A percentile compares a stretch with the other conserved stretches of the same genome.
Evolutionary conservation across 2,329 filamentous ascomycete species (phyloP).

Genomic region (Fusarium praegraminearum): DNA sequence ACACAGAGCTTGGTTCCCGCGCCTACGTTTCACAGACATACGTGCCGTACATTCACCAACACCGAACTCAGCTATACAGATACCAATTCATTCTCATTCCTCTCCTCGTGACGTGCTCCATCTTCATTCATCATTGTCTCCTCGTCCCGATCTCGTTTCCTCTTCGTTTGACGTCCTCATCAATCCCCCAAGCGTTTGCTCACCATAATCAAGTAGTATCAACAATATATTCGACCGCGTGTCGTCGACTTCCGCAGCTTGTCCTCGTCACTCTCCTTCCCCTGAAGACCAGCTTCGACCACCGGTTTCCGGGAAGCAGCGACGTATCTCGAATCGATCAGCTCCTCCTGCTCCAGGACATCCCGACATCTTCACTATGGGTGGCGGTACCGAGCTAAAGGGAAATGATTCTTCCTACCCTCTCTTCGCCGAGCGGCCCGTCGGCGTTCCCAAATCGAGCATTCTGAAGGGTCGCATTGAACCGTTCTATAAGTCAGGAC

Average conservation of each 20-base stretch:
- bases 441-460: constrained; percentile 83
- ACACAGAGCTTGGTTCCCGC: constrained; percentile 33
- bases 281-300: constrained; percentile 35
- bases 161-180: constrained; percentile 22
- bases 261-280: constrained; percentile 43
- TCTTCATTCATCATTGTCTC: constrained; percentile 7
- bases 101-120: constrained; percentile 2
- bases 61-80: constrained; percentile 19
- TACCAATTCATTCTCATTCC: constrained; percentile 13
- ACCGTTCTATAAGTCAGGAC: constrained; percentile 82
- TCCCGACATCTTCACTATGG: constrained; percentile 59
- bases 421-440: constrained; percentile 63
- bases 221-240: constrained; percentile 44
- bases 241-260: constrained; percentile 42
- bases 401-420: constrained; percentile 63
- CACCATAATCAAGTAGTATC: constrained; percentile 39
- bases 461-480: constrained; percentile 88
- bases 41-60: constrained; percentile 8
- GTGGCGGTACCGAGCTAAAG: constrained; percentile 61
- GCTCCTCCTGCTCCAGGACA: constrained; percentile 53
- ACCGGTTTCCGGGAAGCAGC: constrained; percentile 43
- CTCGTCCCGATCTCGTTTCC: constrained; percentile 1
- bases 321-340: constrained; percentile 54
- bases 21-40: constrained; percentile 29
- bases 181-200: constrained; percentile 24